Evolutionary conservation across 352 stramenopile genomes (phyloP).

Genomic region (Phytophthora hybrid): DNA sequence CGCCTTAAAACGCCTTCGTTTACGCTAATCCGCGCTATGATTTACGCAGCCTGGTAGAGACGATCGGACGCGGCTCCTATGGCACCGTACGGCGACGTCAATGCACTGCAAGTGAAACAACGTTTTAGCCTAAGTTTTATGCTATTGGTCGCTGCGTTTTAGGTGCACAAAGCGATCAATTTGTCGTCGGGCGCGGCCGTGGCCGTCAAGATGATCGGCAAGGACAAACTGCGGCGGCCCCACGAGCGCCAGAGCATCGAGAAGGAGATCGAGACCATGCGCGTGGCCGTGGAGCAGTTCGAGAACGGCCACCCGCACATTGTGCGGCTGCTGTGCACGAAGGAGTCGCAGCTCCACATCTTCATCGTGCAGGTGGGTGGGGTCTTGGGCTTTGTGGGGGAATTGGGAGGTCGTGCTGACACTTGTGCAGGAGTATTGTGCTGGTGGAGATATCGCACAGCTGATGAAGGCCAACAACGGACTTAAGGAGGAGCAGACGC

Average conservation of each 20-base stretch:
- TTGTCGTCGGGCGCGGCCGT: conserved; percentile 76
- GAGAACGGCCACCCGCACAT: conserved; percentile 90
- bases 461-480: conserved; percentile 77
- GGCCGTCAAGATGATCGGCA: conserved; percentile 85
- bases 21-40: conserved; percentile 3
- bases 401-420: too few relatives aligned
- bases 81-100: conserved; percentile 57
- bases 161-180: conserved; percentile 89
- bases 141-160: not conserved
- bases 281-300: conserved; percentile 84
- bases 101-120: not conserved
- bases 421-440: conserved; percentile 74
- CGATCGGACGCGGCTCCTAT: conserved; percentile 83
- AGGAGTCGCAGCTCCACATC: conserved; percentile 84
- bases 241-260: conserved; percentile 85
- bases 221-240: conserved; percentile 75
- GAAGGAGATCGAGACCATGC: conserved; percentile 90
- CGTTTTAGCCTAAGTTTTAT: conserved; percentile 1
- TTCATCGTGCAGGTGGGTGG: conserved; percentile 77
- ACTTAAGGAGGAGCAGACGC: conserved; percentile 68
- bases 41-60: conserved; percentile 74
- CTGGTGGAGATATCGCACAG: conserved; percentile 72
- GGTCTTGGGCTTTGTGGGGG: too few relatives aligned
- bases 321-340: conserved; percentile 81
- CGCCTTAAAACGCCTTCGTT: not conserved